Conservation (phyloP, 2,329 filamentous ascomycete genomes). For the Exophiala viscosa region DNA sequence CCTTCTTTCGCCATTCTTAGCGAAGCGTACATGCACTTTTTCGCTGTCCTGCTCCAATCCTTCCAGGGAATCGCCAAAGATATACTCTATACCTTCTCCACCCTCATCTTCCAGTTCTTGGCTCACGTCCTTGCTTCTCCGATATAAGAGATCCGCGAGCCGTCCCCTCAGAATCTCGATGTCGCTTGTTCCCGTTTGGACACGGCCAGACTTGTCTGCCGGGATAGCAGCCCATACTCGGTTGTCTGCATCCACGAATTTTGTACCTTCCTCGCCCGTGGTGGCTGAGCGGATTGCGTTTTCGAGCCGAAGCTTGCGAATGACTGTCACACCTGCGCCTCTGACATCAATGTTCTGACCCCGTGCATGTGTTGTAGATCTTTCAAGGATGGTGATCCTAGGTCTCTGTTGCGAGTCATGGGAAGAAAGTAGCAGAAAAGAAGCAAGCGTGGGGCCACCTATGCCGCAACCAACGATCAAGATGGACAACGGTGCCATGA, state of each 20-base stretch:
- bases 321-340: slow-evolving; percentile 48
- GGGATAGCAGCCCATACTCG: slow-evolving; percentile 39
- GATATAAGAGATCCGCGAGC: slow-evolving; percentile 49
- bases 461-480: slow-evolving; percentile 47
- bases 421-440: slow-evolving; percentile 8
- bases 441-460: slow-evolving; percentile 44
- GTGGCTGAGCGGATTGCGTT: slow-evolving; percentile 36
- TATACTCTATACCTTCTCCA: slow-evolving; percentile 30
- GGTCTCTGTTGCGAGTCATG: not conserved
- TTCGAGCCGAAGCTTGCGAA: slow-evolving; percentile 52
- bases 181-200: slow-evolving; percentile 51
- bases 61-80: slow-evolving; percentile 34
- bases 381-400: slow-evolving; percentile 31
- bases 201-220: slow-evolving; percentile 40
- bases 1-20: slow-evolving; percentile 39
- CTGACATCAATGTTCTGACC: slow-evolving; percentile 56
- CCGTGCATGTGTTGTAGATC: slow-evolving; percentile 41
- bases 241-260: slow-evolving; percentile 41
- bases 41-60: slow-evolving; percentile 34
- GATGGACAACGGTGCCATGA: slow-evolving; percentile 27
- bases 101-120: not conserved
- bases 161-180: slow-evolving; percentile 60
- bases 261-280: slow-evolving; percentile 41
- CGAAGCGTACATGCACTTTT: slow-evolving; percentile 41
- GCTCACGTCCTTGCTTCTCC: slow-evolving; percentile 32